Conservation (phyloP, 73 alveolate species). For the Uronychia setigera region DNA sequence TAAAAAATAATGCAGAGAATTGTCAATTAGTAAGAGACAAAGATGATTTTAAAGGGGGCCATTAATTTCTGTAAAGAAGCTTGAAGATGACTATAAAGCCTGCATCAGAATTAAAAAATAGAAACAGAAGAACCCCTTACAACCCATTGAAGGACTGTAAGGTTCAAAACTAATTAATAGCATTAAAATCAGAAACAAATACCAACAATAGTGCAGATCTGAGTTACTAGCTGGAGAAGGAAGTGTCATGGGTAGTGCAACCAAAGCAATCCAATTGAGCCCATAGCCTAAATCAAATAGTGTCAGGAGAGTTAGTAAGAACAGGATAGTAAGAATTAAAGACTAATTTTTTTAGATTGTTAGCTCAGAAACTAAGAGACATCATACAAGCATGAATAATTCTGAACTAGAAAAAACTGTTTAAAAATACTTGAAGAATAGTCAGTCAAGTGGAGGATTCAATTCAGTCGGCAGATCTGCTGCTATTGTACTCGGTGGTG, state of each 20-base stretch:
- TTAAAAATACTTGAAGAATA: neutral
- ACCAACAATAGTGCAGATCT: neutral
- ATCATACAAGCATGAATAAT: neutral
- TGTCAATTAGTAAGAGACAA: conserved; percentile 23
- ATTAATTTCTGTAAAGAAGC: neutral
- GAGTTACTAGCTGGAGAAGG: too few species aligned
- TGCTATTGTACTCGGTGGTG: too few species aligned
- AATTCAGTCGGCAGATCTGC: too few species aligned
- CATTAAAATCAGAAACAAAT: neutral
- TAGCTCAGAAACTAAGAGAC: too few species aligned
- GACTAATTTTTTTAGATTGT: too few species aligned
- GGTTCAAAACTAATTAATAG: neutral
- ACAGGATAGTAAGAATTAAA: neutral
- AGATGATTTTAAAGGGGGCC: neutral
- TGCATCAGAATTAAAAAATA: neutral
- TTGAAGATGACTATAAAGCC: conserved; percentile 1
- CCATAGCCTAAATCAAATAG: neutral
- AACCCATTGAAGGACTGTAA: neutral
- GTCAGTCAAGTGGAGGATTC: too few species aligned
- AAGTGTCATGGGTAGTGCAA: neutral
- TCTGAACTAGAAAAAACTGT: neutral
- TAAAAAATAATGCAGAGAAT: conserved; percentile 44
- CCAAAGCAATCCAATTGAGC: neutral
- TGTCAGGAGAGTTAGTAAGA: neutral
- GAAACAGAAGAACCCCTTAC: neutral